Evolutionary conservation across 768 basidiomycete genomes (phyloP), one percentile per base, ranked within the genome.

Genomic region (Hygrophorus russula): DNA sequence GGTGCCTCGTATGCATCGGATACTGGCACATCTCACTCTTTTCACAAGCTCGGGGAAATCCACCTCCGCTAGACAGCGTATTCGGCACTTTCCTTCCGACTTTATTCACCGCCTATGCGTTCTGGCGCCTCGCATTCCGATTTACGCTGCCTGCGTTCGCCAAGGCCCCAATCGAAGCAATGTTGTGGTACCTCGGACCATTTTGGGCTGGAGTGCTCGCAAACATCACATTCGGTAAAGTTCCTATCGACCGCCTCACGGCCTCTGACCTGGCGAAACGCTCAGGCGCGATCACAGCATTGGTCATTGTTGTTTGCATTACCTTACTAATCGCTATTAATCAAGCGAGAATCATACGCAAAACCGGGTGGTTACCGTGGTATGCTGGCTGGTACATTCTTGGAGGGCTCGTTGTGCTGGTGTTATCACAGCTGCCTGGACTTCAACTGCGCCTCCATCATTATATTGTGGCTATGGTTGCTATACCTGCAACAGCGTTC

Each of bases 11-110:
- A 5, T 85, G 77, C 63, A 82, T 86, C 36, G 83, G 87, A 1
- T 91, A 76, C 57, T 92, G 89, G 88, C 87, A 92, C 51, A 67
- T 88, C 42, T 66, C 75, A 0, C 71, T 92, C 32, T 89, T 88
- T 53, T 83, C 83, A 7, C 81, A 90, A 53, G 82, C 82, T 5
- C 73, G 64, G 36, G 68, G 66, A 1, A 68, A 68, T 5, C 82
- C 84, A 29, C 87, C 90, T 4, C 70, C 72, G 19, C 60, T 91
- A 44, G 76, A 82, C 44, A 64, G 67, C n/a, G 84, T 76, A 5
- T 89, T 92, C 50, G 74, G 71, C 24, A 72, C 74, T 4, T 92
- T 92, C 63, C 67, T 92, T 7, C 88, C 89, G 0, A 59, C 73
- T 0, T 66, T 92, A 15, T 91, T 89, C 52, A 74, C 89, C 42